Base-by-base conservation (phyloP, 176 grass and related monocot genomes). In the Carex myosuroides region DNA sequence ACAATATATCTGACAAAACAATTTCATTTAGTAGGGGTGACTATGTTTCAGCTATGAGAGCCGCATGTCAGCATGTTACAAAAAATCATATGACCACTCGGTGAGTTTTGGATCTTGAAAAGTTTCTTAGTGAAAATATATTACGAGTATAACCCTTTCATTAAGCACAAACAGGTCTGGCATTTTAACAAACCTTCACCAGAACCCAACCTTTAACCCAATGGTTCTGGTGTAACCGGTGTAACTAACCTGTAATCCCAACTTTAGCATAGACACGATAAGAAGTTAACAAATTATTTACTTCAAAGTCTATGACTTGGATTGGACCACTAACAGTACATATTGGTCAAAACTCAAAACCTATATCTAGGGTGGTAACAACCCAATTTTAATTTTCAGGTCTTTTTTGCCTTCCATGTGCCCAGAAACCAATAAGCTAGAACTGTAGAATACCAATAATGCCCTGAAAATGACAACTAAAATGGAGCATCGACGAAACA, bases 1-100 rank as follows among this genome's bases (percentile, higher is more conserved):
- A 98, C 82, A 88, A 98, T 94, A 32, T 94, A 93, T 88, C 95
- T 98, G 84, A 10, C 30, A 3, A 60, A 12, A 84, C 37, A 26
- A n/a, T 63, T 82, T 57, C 44, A 42, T 33, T 67, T 24, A 84
- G 42, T 26, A 80, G 74, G 30, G 71, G 57, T 84, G 61, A 22
- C 14, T 58, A 75, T 24, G 57, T 41, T 22, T 54, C 18, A 32
- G 4, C 55, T 18, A 44, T 42, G 63, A 11, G 32, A 2, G 5
- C n/a, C 20, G 11, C 14, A 11, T 50, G 12, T 33, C 7, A 39
- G 24, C 24, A 24, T 24, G 24, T 24, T 24, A 81, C 7, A 30
- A 32, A 33, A 21, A 18, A 66, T 26, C 35, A 74, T 2, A 56
- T 13, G 13, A 56, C 5, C 50, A 57, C 77, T 62, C 37, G 13